Base-by-base conservation (phyloP, 768 basidiomycete species). In the Trametes coccinea region DNA sequence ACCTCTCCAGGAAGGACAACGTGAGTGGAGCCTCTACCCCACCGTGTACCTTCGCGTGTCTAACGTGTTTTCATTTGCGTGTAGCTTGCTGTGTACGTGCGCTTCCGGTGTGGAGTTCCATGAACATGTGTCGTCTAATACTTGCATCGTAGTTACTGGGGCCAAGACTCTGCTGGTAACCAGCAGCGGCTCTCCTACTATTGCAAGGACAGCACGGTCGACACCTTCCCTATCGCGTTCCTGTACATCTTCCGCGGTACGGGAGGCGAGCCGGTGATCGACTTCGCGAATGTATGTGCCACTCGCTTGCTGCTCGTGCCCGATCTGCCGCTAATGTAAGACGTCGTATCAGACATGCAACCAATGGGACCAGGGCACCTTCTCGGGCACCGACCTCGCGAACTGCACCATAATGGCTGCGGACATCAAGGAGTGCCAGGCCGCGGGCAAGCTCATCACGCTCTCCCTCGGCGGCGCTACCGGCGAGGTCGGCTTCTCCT, bases 351-450 rank as follows among this genome's bases (percentile, higher is more conserved):
- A 89, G 85, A 86, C 76, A 9, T 89, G 89, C 73, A 89, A 83
- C 69, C 76, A 78, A 17, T 77, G 71, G 13, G 78, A 82, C 66
- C 79, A 86, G 53, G 69, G 79, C 1, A 78, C 81, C 17, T 89
- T 88, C 61, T 71, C 86, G 9, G 87, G 86, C 29, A 86, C 85
- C 17, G 72, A 76, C 29, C 80, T 90, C 30, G 80, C 85, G 5
- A 78, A 89, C 68, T 90, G 89, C 67, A 67, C 77, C 4, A 78
- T 78, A 59, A 75, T 90, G 49, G 85, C 86, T 2, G 60, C 80
- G 9, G 83, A 85, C 62, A 90, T 91, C 66, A 66, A 78, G 62
- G 74, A 80, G 41, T 90, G 89, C 71, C 89, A 90, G 71, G 63
- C 69, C 9, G 71, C 68, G 40, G 73, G 73, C 60, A 74, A 74